phyloP scores from a whole-genome alignment of 2,329 filamentous ascomycete genomes.

The Alternaria ventricosa region DNA sequence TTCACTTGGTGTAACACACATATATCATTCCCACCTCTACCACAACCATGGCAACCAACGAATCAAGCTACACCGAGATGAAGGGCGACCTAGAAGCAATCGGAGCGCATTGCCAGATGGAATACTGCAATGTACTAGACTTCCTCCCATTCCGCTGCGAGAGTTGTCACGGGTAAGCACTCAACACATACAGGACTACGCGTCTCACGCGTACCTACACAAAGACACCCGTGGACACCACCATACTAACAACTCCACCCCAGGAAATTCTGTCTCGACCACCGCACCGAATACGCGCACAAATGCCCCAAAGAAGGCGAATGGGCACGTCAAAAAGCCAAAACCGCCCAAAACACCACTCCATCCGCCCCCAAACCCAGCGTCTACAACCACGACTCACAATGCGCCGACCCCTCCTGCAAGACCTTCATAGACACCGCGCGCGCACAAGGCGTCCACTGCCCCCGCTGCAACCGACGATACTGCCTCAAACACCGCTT shows the following conservation, averaged over 20 bases:
- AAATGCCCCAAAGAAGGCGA: slow-evolving; percentile 67
- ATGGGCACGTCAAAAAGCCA: slow-evolving; percentile 59
- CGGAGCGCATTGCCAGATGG: slow-evolving; percentile 87
- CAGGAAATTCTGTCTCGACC: slow-evolving; percentile 88
- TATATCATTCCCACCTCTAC: neutral
- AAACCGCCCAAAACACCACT: slow-evolving; percentile 41
- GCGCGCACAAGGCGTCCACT: slow-evolving; percentile 73
- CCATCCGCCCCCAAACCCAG: slow-evolving; percentile 56
- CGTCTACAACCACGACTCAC: slow-evolving; percentile 68
- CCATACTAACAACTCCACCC: slow-evolving; percentile 18
- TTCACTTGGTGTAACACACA: too few relatives aligned
- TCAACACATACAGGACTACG: neutral
- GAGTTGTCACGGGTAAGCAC: slow-evolving; percentile 70
- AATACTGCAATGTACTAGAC: slow-evolving; percentile 92
- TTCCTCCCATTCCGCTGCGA: slow-evolving; percentile 96
- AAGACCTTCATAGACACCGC: slow-evolving; percentile 75
- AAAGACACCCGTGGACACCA: neutral
- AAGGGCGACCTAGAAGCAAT: slow-evolving; percentile 78
- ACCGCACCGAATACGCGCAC: slow-evolving; percentile 85
- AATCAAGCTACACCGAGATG: slow-evolving; percentile 71
- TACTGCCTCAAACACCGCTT: slow-evolving; percentile 82
- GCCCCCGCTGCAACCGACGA: slow-evolving; percentile 71
- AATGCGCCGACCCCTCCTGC: slow-evolving; percentile 71
- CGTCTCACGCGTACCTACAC: neutral
- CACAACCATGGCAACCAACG: slow-evolving; percentile 26